phyloP scores from a whole-genome alignment of 1,284 basidiomycete species.

The Mycosarcoma maydis region DNA sequence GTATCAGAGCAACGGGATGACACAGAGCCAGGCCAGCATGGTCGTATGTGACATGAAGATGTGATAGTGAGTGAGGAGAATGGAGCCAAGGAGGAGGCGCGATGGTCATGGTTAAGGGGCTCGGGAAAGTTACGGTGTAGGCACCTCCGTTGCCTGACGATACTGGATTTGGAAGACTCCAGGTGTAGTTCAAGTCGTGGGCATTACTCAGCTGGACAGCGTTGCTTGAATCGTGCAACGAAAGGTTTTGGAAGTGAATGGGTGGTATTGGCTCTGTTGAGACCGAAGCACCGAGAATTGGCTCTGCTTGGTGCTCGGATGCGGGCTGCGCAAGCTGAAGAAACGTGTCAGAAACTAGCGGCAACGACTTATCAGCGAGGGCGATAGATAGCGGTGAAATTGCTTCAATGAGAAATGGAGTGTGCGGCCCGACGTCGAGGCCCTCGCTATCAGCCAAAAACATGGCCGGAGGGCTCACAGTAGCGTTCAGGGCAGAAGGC shows the following conservation, averaged over 20 bases:
- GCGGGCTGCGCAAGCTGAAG: too few species aligned
- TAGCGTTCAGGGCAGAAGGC: background rate
- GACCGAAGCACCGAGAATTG: background rate
- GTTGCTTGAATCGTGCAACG: background rate
- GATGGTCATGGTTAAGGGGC: background rate
- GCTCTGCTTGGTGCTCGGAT: too few species aligned
- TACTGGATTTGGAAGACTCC: background rate
- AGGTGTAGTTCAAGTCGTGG: conserved; percentile 3
- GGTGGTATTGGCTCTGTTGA: background rate
- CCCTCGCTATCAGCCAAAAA: background rate
- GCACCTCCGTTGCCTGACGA: too few species aligned
- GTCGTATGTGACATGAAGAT: conserved; percentile 7
- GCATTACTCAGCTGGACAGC: conserved; percentile 1
- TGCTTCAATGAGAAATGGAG: background rate
- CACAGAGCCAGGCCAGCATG: conserved; percentile 5
- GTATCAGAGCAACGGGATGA: background rate
- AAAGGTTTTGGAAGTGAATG: background rate
- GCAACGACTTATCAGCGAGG: too few species aligned
- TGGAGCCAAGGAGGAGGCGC: background rate
- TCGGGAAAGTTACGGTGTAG: too few species aligned
- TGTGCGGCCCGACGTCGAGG: too few species aligned
- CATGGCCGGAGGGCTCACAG: too few species aligned
- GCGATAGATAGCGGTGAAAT: too few species aligned
- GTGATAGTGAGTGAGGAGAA: background rate
- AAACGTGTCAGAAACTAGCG: too few species aligned